Percentiles rank a stretch among this genome's conserved stretches.
Conservation (phyloP, 257 asterid species). For the Lantana camara region DNA sequence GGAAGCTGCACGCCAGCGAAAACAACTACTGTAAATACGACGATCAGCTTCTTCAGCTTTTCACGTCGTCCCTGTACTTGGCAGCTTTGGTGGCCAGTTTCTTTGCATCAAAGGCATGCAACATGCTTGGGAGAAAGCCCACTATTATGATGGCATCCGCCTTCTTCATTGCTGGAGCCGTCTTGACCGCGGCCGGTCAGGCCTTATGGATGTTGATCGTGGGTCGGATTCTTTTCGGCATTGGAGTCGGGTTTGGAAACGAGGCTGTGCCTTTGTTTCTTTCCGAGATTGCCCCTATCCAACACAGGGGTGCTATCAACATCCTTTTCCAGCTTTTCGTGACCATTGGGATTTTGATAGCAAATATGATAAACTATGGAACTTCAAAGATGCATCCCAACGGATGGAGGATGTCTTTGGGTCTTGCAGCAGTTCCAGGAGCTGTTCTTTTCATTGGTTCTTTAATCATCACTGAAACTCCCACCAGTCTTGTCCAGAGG, state of each 20-base stretch:
- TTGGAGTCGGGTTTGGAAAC: constrained; percentile 80
- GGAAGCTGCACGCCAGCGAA: constrained; percentile 48
- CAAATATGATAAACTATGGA: constrained; percentile 59
- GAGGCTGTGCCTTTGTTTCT: constrained; percentile 76
- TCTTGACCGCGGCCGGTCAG: constrained; percentile 42
- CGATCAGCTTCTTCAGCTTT: constrained; percentile 64
- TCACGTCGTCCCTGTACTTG: constrained; percentile 69
- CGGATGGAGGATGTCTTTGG: constrained; percentile 65
- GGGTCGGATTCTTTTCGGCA: constrained; percentile 65
- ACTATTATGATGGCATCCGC: constrained; percentile 54
- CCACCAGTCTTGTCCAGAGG: constrained; percentile 54
- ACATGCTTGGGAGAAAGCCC: constrained; percentile 48
- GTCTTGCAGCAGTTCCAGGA: constrained; percentile 58
- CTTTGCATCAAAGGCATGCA: constrained; percentile 64
- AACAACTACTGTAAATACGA: constrained; percentile 74
- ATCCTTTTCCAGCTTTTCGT: constrained; percentile 71
- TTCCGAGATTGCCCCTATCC: constrained; percentile 66
- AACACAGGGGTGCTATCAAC: constrained; percentile 70
- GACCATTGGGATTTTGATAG: constrained; percentile 63
- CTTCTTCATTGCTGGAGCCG: constrained; percentile 55
- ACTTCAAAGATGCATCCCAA: constrained; percentile 47
- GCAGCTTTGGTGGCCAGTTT: constrained; percentile 69
- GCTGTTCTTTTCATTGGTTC: constrained; percentile 44
- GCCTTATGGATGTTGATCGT: constrained; percentile 48
- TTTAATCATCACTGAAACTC: constrained; percentile 57